Conservation (phyloP, 257 asterid genomes). For the Salvia hispanica region DNA sequence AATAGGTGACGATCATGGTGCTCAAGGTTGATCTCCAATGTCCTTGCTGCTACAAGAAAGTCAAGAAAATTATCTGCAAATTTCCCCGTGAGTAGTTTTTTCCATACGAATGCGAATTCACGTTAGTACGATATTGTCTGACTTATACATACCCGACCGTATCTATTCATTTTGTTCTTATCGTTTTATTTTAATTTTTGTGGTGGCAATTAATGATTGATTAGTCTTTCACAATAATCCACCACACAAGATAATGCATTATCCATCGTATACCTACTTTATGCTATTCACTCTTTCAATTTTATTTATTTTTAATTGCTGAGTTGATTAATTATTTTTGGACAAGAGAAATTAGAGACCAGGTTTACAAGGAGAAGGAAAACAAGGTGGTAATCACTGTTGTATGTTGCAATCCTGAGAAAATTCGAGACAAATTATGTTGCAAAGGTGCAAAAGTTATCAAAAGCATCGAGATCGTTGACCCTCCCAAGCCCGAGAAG, state of each 20-base stretch:
- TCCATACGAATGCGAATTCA: too few relatives aligned
- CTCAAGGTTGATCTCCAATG: slow-evolving; percentile 92
- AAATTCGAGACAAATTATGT: slow-evolving; percentile 68
- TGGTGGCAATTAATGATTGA: background rate
- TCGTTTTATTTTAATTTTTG: too few relatives aligned
- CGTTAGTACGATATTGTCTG: too few relatives aligned
- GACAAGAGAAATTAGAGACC: slow-evolving; percentile 73
- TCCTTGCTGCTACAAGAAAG: slow-evolving; percentile 78
- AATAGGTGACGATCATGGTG: slow-evolving; percentile 62
- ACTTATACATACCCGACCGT: too few relatives aligned
- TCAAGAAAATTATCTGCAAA: slow-evolving; percentile 77
- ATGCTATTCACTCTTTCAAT: background rate
- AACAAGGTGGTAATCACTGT: slow-evolving; percentile 64
- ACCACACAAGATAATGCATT: slow-evolving; percentile 26
- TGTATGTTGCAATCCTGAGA: slow-evolving; percentile 74
- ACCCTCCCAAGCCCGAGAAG: slow-evolving; percentile 11
- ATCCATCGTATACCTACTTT: slow-evolving; percentile 12
- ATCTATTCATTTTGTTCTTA: too few relatives aligned
- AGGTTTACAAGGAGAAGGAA: slow-evolving; percentile 55
- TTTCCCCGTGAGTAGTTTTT: slow-evolving; percentile 72
- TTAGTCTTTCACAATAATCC: background rate
- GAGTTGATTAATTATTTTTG: slow-evolving; percentile 29
- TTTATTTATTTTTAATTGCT: background rate
- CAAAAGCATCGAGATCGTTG: slow-evolving; percentile 63
- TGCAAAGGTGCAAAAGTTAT: slow-evolving; percentile 61